phyloP scores from a whole-genome alignment of 768 basidiomycete species.

The Termitomyces sp. region DNA sequence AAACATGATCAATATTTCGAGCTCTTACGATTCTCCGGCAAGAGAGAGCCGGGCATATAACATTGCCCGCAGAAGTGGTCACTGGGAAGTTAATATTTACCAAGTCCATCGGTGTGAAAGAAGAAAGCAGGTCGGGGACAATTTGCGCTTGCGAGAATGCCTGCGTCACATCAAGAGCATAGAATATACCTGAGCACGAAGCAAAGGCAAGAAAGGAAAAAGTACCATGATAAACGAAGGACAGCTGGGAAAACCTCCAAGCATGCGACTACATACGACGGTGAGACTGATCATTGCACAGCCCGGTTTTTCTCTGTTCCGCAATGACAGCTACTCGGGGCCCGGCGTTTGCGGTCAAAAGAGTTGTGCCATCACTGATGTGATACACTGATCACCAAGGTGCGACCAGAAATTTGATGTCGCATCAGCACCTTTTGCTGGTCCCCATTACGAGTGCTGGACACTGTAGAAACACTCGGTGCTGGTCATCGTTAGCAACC shows the following conservation, averaged over 20 bases:
- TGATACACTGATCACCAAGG: neutral
- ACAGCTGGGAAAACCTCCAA: neutral
- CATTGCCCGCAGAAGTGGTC: conserved; percentile 22
- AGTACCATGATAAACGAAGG: neutral
- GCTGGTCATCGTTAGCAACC: conserved; percentile 22
- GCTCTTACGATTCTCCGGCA: conserved; percentile 30
- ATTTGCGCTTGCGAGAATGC: conserved; percentile 33
- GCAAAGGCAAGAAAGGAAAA: conserved; percentile 8
- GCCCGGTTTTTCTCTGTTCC: neutral
- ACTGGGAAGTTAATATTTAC: conserved; percentile 33
- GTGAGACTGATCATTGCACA: neutral
- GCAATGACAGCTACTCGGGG: neutral
- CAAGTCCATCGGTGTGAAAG: conserved; percentile 31
- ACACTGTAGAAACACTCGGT: conserved; percentile 19
- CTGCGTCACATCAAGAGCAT: conserved; percentile 15
- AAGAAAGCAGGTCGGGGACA: conserved; percentile 32
- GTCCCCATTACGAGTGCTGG: conserved; percentile 18
- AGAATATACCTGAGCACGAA: conserved; percentile 11
- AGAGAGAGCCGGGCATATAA: conserved; percentile 29
- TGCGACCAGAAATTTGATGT: neutral
- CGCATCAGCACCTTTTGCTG: neutral
- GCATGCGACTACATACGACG: neutral
- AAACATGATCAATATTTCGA: neutral
- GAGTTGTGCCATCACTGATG: neutral
- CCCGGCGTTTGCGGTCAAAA: no score